These are phyloP conservation scores for Annulohypoxylon bovei DNA, from an alignment of 495 filamentous ascomycete species.

Conservation along the genomic window DNA sequence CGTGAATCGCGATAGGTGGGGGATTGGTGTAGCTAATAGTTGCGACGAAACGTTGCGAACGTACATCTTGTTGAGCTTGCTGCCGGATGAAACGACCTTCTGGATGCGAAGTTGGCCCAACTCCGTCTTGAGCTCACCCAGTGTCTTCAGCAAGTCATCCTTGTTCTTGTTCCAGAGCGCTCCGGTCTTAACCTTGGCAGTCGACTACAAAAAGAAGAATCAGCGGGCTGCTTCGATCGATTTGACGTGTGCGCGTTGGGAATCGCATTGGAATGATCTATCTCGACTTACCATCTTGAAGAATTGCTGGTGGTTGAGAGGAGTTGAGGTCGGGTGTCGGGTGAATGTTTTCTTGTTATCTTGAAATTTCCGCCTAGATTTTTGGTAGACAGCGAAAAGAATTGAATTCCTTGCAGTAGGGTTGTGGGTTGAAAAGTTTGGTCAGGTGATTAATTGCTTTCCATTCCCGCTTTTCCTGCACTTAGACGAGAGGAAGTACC, in stretches of 20 bases:
- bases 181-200: conserved; percentile 91
- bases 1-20: conserved; percentile 14
- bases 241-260: background rate
- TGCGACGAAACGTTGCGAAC: conserved; percentile 49
- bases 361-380: conserved; percentile 47
- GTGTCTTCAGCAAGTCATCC: conserved; percentile 93
- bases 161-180: conserved; percentile 99
- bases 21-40: background rate
- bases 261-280: background rate
- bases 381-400: conserved; percentile 45
- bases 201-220: conserved; percentile 66
- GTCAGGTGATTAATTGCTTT: conserved; percentile 31
- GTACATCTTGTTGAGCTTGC: conserved; percentile 98
- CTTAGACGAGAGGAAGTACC: conserved; percentile 26
- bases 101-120: conserved; percentile 92
- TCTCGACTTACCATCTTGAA: conserved; percentile 60
- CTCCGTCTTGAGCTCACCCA: conserved; percentile 93
- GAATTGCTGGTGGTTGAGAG: conserved; percentile 44
- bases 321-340: conserved; percentile 48
- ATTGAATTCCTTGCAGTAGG: conserved; percentile 44
- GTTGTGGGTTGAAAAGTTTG: conserved; percentile 44
- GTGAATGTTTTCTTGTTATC: conserved; percentile 44
- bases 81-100: conserved; percentile 92
- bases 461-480: background rate
- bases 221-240: conserved; percentile 6